Base-by-base conservation (phyloP, 208 protist species). In the Lotmaria passim region DNA sequence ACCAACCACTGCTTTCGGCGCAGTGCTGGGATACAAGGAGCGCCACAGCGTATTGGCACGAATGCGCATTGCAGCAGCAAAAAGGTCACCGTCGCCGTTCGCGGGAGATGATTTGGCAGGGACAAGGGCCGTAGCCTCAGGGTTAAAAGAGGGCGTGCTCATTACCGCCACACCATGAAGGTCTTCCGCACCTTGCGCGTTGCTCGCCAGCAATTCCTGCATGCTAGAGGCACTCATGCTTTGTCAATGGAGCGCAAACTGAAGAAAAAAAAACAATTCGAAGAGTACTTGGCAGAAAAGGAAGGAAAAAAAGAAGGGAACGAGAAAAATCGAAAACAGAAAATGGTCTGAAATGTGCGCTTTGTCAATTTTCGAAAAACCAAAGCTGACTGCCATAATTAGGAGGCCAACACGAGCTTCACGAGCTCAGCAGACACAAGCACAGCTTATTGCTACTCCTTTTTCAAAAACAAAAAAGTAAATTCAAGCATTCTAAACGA, bases 11-110 rank as follows among this genome's bases (percentile, higher is more conserved):
- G 60, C 28, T 31, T 70, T 69, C 12, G 83, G 78, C 3, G 78
- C 80, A 26, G 58, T 58, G n/a, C 67, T 58, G 1, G 83, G 81
- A 60, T 83, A 87, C 24, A 82, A 59, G 24, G 75, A 28, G 26
- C 83, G 83, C 46, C 77, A 77, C 19, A 94, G 69, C 7, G 64
- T 63, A 15, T 79, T 59, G 5, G 72, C 69, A 19, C 85, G 82
- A 24, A 85, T 39, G 8, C 44, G 50, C 67, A 81, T 75, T 3
- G 71, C 85, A 0, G 43, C 52, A 2, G 36, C 57, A 19, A 65
- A 31, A 5, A 75, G 44, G 14, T 65, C 62, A 7, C 12, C 36
- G 46, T 21, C 19, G 7, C 33, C 46, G 8, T 2, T 57, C 31
- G 61, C 14, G 24, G 44, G 15, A 12, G 31, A 14, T 38, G 31